phyloP scores from a whole-genome alignment of 2,329 filamentous ascomycete species.

The Phialophora verrucosa region DNA sequence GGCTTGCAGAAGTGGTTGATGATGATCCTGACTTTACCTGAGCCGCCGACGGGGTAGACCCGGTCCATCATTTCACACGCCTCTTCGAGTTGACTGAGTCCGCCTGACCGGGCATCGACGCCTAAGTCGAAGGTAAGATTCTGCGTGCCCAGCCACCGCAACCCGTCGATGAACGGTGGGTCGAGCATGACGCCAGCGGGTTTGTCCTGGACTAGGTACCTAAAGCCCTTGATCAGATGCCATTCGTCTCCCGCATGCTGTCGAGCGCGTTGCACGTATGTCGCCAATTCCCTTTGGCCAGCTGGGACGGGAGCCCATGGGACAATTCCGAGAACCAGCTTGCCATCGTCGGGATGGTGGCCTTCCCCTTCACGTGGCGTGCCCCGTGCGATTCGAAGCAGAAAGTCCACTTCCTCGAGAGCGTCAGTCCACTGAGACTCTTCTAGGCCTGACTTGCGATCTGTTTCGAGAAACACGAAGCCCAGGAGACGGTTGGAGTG shows the following conservation, averaged over 20 bases:
- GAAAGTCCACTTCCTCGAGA: slow-evolving; percentile 72
- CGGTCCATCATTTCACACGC: slow-evolving; percentile 71
- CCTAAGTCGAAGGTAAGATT: slow-evolving; percentile 80
- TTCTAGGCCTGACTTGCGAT: slow-evolving; percentile 68
- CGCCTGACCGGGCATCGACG: slow-evolving; percentile 78
- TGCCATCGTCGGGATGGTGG: slow-evolving; percentile 58
- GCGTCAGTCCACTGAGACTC: slow-evolving; percentile 68
- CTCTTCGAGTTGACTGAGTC: slow-evolving; percentile 74
- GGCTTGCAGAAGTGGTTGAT: slow-evolving; percentile 92
- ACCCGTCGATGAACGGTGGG: slow-evolving; percentile 66
- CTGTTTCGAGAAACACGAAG: slow-evolving; percentile 83
- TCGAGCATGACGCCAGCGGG: slow-evolving; percentile 68
- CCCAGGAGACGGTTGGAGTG: slow-evolving; percentile 60
- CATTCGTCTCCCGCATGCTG: slow-evolving; percentile 62
- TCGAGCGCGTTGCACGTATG: slow-evolving; percentile 69
- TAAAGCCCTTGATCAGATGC: slow-evolving; percentile 73
- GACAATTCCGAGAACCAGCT: slow-evolving; percentile 71
- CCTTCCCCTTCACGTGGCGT: slow-evolving; percentile 63
- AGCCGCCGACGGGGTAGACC: slow-evolving; percentile 58
- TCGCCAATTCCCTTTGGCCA: slow-evolving; percentile 63
- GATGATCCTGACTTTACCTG: slow-evolving; percentile 68
- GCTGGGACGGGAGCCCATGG: slow-evolving; percentile 85
- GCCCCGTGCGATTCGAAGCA: slow-evolving; percentile 70
- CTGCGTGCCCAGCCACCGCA: slow-evolving; percentile 68
- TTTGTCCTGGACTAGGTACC: slow-evolving; percentile 83